These are phyloP conservation scores for Phlebopus sp. DNA, from an alignment of 1,284 basidiomycete genomes.

Conservation along the genomic window DNA sequence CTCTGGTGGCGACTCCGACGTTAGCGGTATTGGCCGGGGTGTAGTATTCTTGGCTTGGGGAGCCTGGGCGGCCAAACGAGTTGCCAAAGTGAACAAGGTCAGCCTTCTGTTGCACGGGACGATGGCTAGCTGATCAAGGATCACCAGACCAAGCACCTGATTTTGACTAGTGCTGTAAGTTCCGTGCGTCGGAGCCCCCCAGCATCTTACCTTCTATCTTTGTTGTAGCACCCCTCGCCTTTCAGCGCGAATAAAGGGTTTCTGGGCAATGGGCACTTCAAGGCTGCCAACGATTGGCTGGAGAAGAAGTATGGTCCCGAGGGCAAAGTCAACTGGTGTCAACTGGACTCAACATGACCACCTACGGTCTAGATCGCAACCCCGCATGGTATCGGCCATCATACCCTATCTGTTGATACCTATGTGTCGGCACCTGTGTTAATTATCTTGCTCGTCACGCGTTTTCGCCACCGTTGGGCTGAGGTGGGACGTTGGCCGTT, in stretches of 20 bases:
- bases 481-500: conserved; percentile 5
- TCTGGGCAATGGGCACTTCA: conserved; percentile 90
- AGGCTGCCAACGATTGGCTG: conserved; percentile 82
- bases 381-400: conserved; percentile 1
- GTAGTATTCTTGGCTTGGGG: conserved; percentile 93
- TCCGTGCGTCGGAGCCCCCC: conserved; percentile 9
- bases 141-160: conserved; percentile 76
- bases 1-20: conserved; percentile 37
- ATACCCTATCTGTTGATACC: conserved; percentile 29
- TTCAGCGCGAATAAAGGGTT: conserved; percentile 82
- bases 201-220: conserved; percentile 21
- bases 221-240: conserved; percentile 75
- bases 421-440: conserved; percentile 20
- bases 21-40: conserved; percentile 59
- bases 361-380: conserved; percentile 4
- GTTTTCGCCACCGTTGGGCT: conserved; percentile 13
- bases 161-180: conserved; percentile 76
- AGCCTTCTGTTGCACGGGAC: conserved; percentile 23
- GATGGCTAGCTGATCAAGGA: conserved; percentile 19
- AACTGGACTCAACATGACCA: conserved; percentile 35
- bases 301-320: conserved; percentile 69
- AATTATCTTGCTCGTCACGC: conserved; percentile 6
- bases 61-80: conserved; percentile 80
- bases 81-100: conserved; percentile 77
- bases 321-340: conserved; percentile 76